These are phyloP conservation scores for Colletotrichum melonis DNA, from an alignment of 2,329 filamentous ascomycete genomes.

Conservation along the genomic window DNA sequence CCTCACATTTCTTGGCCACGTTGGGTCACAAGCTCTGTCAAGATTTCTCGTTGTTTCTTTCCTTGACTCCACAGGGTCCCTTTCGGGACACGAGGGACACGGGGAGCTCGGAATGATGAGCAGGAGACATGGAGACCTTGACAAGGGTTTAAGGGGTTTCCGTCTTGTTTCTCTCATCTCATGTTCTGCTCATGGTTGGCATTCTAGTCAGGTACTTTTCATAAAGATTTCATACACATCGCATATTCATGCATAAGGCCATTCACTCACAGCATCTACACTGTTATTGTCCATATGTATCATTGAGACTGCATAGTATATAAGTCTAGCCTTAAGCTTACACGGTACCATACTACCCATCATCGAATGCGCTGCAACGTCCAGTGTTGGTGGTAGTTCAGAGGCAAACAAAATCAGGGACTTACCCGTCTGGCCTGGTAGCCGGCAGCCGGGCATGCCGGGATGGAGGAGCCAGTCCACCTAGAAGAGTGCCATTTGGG, in stretches of 20 bases:
- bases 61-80: constrained; percentile 6
- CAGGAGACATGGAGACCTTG: not conserved
- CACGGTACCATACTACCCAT: not conserved
- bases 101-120: not conserved
- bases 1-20: not conserved
- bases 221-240: not conserved
- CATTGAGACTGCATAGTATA: not conserved
- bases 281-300: not conserved
- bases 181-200: not conserved
- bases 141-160: constrained; percentile 1
- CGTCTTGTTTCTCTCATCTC: not conserved
- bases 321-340: too few relatives aligned
- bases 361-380: not conserved
- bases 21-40: constrained; percentile 17
- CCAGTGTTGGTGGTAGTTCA: not conserved
- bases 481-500: not conserved
- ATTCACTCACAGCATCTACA: not conserved
- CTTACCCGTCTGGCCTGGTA: not conserved
- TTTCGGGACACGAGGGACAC: not conserved
- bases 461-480: not conserved
- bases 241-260: not conserved
- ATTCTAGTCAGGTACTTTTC: not conserved
- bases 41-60: constrained; percentile 10
- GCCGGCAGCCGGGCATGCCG: constrained; percentile 29
- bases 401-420: not conserved